These are phyloP conservation scores for Leucocoprinus birnbaumii DNA, from an alignment of 768 basidiomycete species.

Conservation along the genomic window DNA sequence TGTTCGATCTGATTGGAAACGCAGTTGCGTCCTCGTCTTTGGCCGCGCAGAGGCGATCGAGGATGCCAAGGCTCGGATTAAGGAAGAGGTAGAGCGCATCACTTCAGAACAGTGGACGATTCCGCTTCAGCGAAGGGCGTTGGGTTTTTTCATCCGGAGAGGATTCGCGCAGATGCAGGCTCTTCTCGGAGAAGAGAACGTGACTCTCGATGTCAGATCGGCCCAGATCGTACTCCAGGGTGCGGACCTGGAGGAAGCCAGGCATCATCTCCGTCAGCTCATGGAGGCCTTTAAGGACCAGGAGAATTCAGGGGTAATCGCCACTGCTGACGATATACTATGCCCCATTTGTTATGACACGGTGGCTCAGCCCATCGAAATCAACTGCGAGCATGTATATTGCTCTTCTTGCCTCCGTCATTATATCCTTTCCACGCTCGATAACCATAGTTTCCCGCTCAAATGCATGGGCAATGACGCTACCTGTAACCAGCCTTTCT, in stretches of 20 bases:
- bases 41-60: conserved; percentile 38
- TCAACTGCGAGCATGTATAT: conserved; percentile 48
- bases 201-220: conserved; percentile 38
- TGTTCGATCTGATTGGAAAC: conserved; percentile 44
- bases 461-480: conserved; percentile 61
- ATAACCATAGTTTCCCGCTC: conserved; percentile 52
- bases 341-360: conserved; percentile 59
- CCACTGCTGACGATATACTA: conserved; percentile 12
- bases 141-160: conserved; percentile 49
- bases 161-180: conserved; percentile 51
- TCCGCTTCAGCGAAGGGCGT: conserved; percentile 31
- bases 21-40: conserved; percentile 41
- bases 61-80: conserved; percentile 41
- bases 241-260: conserved; percentile 55
- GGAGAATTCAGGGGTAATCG: background rate
- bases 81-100: conserved; percentile 44
- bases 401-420: conserved; percentile 48
- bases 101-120: conserved; percentile 39
- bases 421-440: conserved; percentile 39
- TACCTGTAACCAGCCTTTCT: conserved; percentile 48
- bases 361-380: conserved; percentile 34
- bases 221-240: conserved; percentile 40
- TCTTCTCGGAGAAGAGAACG: conserved; percentile 51
- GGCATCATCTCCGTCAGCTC: conserved; percentile 40
- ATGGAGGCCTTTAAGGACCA: conserved; percentile 24